These are phyloP conservation scores for Misopates orontium DNA, from an alignment of 257 asterid species.

Conservation along the genomic window DNA sequence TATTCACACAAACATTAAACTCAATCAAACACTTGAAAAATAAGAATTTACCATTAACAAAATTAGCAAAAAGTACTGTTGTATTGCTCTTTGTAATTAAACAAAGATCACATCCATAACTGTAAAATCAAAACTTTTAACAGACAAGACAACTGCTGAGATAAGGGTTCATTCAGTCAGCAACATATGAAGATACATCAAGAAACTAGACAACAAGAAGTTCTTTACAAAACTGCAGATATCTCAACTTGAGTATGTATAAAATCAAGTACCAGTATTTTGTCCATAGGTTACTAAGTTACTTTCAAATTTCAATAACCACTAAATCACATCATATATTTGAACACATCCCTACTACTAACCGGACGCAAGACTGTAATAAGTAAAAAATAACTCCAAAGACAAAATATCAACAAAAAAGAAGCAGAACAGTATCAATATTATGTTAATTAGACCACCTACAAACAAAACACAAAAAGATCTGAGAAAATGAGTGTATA, in stretches of 20 bases:
- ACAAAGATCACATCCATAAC: background rate
- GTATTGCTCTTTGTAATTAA: background rate
- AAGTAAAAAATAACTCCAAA: background rate
- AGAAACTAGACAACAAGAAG: constrained; percentile 3
- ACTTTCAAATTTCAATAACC: background rate
- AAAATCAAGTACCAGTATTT: constrained; percentile 9
- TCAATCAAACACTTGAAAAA: constrained; percentile 15
- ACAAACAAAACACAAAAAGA: no score
- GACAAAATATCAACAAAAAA: background rate
- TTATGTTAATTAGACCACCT: no score
- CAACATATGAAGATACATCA: constrained; percentile 13
- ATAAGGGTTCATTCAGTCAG: constrained; percentile 17
- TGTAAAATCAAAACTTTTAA: constrained; percentile 29
- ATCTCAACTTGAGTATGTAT: constrained; percentile 14
- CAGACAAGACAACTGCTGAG: constrained; percentile 4
- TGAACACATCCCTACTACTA: background rate
- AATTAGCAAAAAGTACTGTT: no score
- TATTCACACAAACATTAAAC: constrained; percentile 25
- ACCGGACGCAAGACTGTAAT: constrained; percentile 41
- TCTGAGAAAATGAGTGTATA: no score
- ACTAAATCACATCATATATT: background rate
- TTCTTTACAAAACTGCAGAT: constrained; percentile 13
- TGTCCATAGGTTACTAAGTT: constrained; percentile 32
- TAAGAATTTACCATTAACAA: no score
- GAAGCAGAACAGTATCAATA: background rate